Evolutionary conservation across 139 green algal genomes (phyloP), one percentile per base, ranked within the genome.

Genomic region (Nannochloris sp.): DNA sequence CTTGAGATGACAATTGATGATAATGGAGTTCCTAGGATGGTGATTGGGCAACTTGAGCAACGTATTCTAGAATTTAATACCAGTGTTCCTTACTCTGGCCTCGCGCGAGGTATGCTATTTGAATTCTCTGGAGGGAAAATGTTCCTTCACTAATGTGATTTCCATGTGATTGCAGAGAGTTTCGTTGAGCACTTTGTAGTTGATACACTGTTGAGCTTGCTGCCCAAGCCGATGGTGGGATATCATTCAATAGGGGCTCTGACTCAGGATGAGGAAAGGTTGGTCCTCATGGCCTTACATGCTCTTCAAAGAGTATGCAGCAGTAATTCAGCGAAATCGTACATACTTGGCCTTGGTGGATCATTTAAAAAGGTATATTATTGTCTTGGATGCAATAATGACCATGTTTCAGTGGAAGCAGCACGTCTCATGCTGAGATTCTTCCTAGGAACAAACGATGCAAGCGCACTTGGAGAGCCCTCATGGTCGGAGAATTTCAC

Each of bases 1-100:
- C 14, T 25, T 40, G 63, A 31, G 50, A 56, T 26, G 49, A 29
- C 20, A 26, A 31, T 9, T 6, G 6, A 55, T 23, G n/a, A 48
- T 14, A 13, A 33, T 60, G 20, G 16, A 44, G 26, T 11, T 20
- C 11, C n/a, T 44, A 14, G 20, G 13, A 31, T 31, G 12, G 13
- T 59, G 4, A 59, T 26, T 50, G 70, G 56, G 3, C 29, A 66
- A 16, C 62, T 91, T 58, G 49, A 84, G 36, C 80, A 86, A 58
- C 69, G 71, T 9, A 72, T 94, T 23, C 63, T 74, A 59, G 82
- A 95, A 73, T 88, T 90, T 77, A 93, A 91, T 63, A 83, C 87
- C 0, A 87, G 79, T 58, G 68, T 94, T 44, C 80, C 87, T 0
- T 91, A 89, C 43, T 36, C 51, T 13, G 87, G 87, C 11, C 60